These are phyloP conservation scores for Talinum fruticosum DNA, from an alignment of 148 eudicot genomes.

Conservation along the genomic window DNA sequence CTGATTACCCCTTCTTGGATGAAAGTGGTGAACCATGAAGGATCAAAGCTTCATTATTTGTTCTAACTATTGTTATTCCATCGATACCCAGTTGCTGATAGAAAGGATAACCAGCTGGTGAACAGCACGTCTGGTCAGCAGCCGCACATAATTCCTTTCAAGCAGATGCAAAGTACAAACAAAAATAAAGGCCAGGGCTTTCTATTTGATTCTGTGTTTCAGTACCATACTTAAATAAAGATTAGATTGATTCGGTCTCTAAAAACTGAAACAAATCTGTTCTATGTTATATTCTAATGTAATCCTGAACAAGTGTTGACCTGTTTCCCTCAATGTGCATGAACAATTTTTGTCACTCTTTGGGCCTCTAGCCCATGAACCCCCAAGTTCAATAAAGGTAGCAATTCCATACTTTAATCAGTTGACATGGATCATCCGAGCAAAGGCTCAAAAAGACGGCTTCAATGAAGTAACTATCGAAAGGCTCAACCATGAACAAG, in stretches of 20 bases:
- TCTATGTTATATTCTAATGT: neutral
- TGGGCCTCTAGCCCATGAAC: neutral
- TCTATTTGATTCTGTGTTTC: conserved; percentile 10
- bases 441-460: neutral
- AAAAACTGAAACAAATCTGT: neutral
- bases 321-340: neutral
- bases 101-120: neutral
- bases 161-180: conserved; percentile 5
- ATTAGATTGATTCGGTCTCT: conserved; percentile 7
- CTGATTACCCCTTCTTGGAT: conserved; percentile 64
- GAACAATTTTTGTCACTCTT: neutral
- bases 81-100: neutral
- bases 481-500: neutral
- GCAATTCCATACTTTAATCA: neutral
- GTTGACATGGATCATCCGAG: neutral
- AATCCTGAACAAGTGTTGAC: neutral
- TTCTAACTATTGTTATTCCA: neutral
- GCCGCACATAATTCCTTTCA: neutral
- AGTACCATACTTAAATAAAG: conserved; percentile 1
- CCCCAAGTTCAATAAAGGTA: neutral
- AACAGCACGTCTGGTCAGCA: neutral
- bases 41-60: neutral
- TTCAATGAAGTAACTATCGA: neutral
- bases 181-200: neutral
- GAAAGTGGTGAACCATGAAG: conserved; percentile 15